Percentiles rank a stretch among this genome's conserved stretches.
phyloP scores from a whole-genome alignment of 306 rosid species.

The Gynostemma pentaphyllum region DNA sequence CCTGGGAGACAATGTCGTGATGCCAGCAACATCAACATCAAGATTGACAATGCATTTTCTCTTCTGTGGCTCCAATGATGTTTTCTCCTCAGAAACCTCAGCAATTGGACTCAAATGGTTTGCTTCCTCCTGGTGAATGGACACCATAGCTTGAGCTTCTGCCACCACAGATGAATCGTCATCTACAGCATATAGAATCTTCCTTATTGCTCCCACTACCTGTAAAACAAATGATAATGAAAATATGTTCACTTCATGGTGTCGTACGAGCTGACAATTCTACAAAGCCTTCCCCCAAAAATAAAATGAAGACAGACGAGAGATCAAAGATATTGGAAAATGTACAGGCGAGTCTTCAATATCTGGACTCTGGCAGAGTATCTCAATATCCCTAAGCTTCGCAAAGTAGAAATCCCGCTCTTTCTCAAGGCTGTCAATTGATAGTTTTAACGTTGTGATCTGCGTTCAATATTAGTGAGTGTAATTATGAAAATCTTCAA shows the following conservation, averaged over 20 bases:
- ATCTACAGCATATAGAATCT: constrained; percentile 77
- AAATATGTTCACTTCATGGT: background rate
- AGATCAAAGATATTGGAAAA: background rate
- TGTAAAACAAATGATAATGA: constrained; percentile 15
- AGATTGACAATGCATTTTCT: constrained; percentile 56
- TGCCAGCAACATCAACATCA: constrained; percentile 59
- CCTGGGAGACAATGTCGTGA: constrained; percentile 52
- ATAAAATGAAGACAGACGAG: background rate
- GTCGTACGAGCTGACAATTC: background rate
- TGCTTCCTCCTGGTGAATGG: constrained; percentile 25
- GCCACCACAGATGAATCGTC: constrained; percentile 66
- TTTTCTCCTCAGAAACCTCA: constrained; percentile 64
- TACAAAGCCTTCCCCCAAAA: background rate
- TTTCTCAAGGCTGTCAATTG: constrained; percentile 94
- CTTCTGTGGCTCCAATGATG: constrained; percentile 56
- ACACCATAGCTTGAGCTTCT: constrained; percentile 81
- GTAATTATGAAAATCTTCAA: background rate
- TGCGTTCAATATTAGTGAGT: constrained; percentile 22
- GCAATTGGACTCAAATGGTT: constrained; percentile 60
- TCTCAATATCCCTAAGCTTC: constrained; percentile 81
- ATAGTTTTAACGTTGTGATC: constrained; percentile 79
- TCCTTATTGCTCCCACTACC: constrained; percentile 78
- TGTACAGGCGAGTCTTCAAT: constrained; percentile 59
- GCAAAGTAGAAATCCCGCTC: constrained; percentile 89
- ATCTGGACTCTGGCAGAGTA: constrained; percentile 76